Conservation (phyloP, 108 stramenopile species). For the Skeletonema marinoi region DNA sequence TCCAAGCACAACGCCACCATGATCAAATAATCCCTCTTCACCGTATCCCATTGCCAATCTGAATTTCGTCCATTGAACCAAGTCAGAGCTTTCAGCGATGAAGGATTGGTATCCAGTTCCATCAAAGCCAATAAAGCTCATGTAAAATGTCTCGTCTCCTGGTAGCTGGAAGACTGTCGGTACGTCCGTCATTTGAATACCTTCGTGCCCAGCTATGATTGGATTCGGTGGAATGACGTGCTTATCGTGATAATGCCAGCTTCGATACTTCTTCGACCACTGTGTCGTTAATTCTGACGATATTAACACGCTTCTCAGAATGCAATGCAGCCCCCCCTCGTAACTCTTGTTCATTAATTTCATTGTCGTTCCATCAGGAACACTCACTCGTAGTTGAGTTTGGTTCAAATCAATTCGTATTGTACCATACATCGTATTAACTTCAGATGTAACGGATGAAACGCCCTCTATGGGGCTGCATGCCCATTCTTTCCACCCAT, state of each 20-base stretch:
- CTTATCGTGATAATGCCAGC: slow-evolving; percentile 33
- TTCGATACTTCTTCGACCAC: slow-evolving; percentile 42
- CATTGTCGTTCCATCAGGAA: slow-evolving; percentile 34
- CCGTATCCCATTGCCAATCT: slow-evolving; percentile 45
- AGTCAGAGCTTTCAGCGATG: slow-evolving; percentile 42
- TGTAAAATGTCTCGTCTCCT: slow-evolving; percentile 39
- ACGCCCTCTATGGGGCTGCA: slow-evolving; percentile 24
- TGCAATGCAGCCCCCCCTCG: slow-evolving; percentile 12
- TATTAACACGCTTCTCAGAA: slow-evolving; percentile 17
- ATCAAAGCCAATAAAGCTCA: slow-evolving; percentile 47
- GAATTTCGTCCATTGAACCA: slow-evolving; percentile 22
- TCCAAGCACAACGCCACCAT: slow-evolving; percentile 45
- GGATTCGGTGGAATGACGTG: slow-evolving; percentile 37
- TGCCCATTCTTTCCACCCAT: slow-evolving; percentile 39
- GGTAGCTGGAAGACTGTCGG: slow-evolving; percentile 47
- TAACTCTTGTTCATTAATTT: slow-evolving; percentile 32
- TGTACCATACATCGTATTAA: slow-evolving; percentile 25
- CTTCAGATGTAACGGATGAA: neutral
- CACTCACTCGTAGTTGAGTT: slow-evolving; percentile 9
- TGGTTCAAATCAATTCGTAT: slow-evolving; percentile 15
- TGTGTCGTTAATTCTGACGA: slow-evolving; percentile 18
- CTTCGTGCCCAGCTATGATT: slow-evolving; percentile 25
- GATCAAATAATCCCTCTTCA: slow-evolving; percentile 32
- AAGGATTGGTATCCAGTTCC: slow-evolving; percentile 42
- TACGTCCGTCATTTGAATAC: slow-evolving; percentile 47